phyloP scores from a whole-genome alignment of 1,139 yeast genomes.

The Debaryomycetaceae sp. region DNA sequence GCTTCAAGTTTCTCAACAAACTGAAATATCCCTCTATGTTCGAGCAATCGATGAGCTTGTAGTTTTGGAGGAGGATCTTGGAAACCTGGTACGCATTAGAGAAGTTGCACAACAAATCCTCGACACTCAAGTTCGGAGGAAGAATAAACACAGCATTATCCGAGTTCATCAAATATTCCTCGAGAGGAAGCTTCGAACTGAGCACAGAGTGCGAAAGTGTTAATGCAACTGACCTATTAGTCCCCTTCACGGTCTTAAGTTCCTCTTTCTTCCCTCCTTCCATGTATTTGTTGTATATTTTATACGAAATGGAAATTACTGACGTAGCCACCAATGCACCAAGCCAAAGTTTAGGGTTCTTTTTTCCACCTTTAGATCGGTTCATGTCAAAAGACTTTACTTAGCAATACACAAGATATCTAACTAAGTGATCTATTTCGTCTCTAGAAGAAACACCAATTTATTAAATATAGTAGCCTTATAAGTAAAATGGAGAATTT shows the following conservation, averaged over 20 bases:
- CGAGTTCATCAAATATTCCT: constrained; percentile 35
- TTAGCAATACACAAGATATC: not conserved
- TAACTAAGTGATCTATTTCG: not conserved
- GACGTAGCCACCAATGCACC: constrained; percentile 40
- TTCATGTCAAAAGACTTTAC: not conserved
- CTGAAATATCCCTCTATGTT: constrained; percentile 44
- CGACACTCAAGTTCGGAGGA: constrained; percentile 44
- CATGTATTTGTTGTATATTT: constrained; percentile 24
- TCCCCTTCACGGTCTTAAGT: constrained; percentile 19
- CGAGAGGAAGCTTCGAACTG: constrained; percentile 36
- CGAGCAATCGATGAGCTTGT: constrained; percentile 40
- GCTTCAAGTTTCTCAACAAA: constrained; percentile 39
- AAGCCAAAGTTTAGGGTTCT: constrained; percentile 31
- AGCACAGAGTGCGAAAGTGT: constrained; percentile 44
- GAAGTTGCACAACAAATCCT: constrained; percentile 30
- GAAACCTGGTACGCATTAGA: constrained; percentile 14
- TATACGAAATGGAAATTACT: constrained; percentile 34
- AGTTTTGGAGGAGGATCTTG: constrained; percentile 28
- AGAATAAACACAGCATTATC: constrained; percentile 46
- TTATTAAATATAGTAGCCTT: not conserved
- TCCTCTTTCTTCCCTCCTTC: constrained; percentile 6
- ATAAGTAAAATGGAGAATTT: not conserved
- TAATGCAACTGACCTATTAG: constrained; percentile 38
- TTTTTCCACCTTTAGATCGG: constrained; percentile 6
- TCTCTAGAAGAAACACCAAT: not conserved